phyloP scores from a whole-genome alignment of 2,329 filamentous ascomycete genomes.

The Fusarium nodosum region DNA sequence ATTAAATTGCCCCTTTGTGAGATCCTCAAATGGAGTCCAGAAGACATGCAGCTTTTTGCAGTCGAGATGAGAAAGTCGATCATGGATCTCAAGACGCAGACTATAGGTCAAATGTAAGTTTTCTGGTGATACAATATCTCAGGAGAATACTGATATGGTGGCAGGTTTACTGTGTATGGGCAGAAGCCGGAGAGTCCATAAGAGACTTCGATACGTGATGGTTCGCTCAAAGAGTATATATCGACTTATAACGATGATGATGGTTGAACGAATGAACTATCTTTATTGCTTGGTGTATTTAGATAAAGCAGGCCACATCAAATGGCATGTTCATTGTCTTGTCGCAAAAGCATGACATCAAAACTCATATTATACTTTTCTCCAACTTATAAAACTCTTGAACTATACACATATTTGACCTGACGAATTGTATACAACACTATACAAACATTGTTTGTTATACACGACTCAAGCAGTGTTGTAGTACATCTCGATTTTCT shows the following conservation, averaged over 20 bases:
- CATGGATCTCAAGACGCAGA: slow-evolving; percentile 34
- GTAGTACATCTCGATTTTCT: slow-evolving; percentile 52
- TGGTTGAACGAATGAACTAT: accelerated
- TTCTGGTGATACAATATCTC: accelerated
- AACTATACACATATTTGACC: background rate
- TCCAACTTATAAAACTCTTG: accelerated
- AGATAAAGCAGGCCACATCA: no score
- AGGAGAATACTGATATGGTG: background rate
- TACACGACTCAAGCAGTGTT: slow-evolving; percentile 43
- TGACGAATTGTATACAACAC: accelerated
- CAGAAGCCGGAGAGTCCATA: slow-evolving; percentile 20
- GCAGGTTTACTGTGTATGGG: slow-evolving; percentile 38
- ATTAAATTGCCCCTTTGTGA: slow-evolving; percentile 45
- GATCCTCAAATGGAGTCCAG: slow-evolving; percentile 37
- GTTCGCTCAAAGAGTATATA: background rate
- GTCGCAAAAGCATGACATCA: no score
- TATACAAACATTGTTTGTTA: accelerated
- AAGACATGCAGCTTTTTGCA: slow-evolving; percentile 44
- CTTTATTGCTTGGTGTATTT: no score
- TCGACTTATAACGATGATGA: background rate
- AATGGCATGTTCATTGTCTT: background rate
- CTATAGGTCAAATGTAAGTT: slow-evolving; percentile 40
- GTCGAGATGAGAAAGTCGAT: slow-evolving; percentile 40
- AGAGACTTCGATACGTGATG: accelerated
- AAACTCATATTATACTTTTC: background rate